Percentiles rank a stretch among this genome's conserved stretches.
Conservation (phyloP, 306 rosid genomes). For the Prunus dulcis region DNA sequence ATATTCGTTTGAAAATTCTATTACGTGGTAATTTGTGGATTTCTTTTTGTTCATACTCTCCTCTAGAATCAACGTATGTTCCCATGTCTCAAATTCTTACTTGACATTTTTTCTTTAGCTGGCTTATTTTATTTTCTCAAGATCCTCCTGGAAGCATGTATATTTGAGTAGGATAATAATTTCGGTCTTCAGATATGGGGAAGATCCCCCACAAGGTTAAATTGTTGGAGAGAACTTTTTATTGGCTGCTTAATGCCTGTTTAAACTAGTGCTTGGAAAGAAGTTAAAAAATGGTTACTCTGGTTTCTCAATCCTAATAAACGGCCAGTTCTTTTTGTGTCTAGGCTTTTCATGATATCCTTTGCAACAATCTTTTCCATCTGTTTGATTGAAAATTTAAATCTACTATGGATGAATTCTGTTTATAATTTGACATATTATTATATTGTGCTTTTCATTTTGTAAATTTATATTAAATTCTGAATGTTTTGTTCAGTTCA, state of each 20-base stretch:
- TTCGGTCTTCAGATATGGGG: neutral
- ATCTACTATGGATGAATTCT: neutral
- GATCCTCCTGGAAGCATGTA: neutral
- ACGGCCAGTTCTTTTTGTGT: neutral
- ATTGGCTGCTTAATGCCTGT: neutral
- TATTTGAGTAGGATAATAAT: neutral
- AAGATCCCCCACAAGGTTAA: neutral
- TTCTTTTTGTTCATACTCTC: neutral
- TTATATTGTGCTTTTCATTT: neutral
- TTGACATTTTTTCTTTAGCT: neutral
- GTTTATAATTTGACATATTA: neutral
- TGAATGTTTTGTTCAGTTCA: slow-evolving; percentile 51
- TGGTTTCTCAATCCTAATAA: neutral
- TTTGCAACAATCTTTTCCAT: neutral
- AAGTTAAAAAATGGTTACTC: neutral
- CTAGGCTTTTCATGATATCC: neutral
- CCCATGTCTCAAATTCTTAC: neutral
- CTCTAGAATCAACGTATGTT: neutral
- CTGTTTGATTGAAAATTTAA: neutral
- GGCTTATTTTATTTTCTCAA: neutral
- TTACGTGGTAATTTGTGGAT: neutral
- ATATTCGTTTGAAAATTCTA: neutral
- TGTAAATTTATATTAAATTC: slow-evolving; percentile 2
- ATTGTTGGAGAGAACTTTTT: neutral
- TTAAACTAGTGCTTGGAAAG: slow-evolving; percentile 8